Percentiles rank a stretch among this genome's conserved stretches.
Evolutionary conservation across 140 eudicot genomes (phyloP).

Genomic region (Cichorium intybus): DNA sequence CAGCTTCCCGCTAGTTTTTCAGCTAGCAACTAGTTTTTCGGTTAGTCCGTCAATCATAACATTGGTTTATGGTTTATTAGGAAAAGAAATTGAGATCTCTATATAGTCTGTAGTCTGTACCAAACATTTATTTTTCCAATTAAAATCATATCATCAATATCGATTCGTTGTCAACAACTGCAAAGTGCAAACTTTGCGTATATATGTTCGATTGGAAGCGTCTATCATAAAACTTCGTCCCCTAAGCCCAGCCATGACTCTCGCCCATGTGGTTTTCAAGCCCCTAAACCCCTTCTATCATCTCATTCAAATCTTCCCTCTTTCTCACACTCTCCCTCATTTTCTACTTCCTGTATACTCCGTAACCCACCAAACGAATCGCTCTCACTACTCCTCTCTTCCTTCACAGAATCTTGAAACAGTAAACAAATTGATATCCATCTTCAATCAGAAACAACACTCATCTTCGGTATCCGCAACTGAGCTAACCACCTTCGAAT

Average conservation of each 20-base stretch:
- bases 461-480: constrained; percentile 14
- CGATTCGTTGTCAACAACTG: too few relatives aligned
- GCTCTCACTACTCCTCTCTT: constrained; percentile 13
- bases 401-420: constrained; percentile 22
- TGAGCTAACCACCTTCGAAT: constrained; percentile 39
- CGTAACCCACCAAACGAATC: constrained; percentile 30
- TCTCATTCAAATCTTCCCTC: constrained; percentile 19
- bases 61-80: too few relatives aligned
- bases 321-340: constrained; percentile 3
- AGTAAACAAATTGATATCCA: constrained; percentile 37
- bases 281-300: constrained; percentile 11
- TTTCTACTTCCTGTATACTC: constrained; percentile 11
- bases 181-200: background rate
- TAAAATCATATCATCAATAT: too few relatives aligned
- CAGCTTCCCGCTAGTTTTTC: too few relatives aligned
- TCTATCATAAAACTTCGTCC: background rate
- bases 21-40: too few relatives aligned
- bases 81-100: too few relatives aligned
- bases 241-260: constrained; percentile 20
- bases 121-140: too few relatives aligned
- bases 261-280: constrained; percentile 1
- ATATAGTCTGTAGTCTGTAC: too few relatives aligned
- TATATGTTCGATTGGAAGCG: background rate
- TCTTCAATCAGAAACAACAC: constrained; percentile 34
- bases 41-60: too few relatives aligned